Base-by-base conservation (phyloP, 495 filamentous ascomycete species). In the Hamigera avellanea region DNA sequence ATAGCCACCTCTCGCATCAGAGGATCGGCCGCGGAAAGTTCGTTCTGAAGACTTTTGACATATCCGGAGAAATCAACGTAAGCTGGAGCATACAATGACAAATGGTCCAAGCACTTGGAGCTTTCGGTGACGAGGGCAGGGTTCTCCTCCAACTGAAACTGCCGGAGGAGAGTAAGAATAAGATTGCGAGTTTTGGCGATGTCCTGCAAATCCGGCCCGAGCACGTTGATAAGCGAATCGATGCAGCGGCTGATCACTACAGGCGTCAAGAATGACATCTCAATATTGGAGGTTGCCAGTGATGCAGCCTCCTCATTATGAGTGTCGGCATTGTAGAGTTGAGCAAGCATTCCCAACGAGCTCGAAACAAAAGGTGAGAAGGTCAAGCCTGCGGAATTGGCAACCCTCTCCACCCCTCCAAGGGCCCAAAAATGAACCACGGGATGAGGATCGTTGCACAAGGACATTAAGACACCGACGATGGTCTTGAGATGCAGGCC, bases 401-500 rank as follows among this genome's bases (percentile, higher is more conserved):
- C 84, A 9, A 94, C 87, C 39, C 81, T 74, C 35, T 86, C 78
- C 13, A 99, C 54, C 2, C 82, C 88, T 44, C 94, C 87, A 23
- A 99, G 67, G 12, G 91, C 87, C 84, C 87, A 96, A 54, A 83
- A 93, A 54, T 99, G 91, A 1, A 99, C 91, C 0, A 80, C 81
- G 0, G 91, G 89, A 44, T 95, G 89, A n/a, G 91, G 84, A 50
- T 99, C 91, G 46, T 83, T 93, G 57, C 86, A 85, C 6, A 99
- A 64, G 14, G 89, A 95, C 83, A 95, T 89, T 14, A 99, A 59
- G 23, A 99, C 86, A 13, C 86, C 83, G 25, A 93, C 75, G 34
- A 99, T 95, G 6, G 85, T 93, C 61, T 95, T 96, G 10, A 99
- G 64, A 54, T 99, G 91, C 48, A 86, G 82, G n/a, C 87, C 86